These are phyloP conservation scores for Cystobasidium onofrii DNA, from an alignment of 768 basidiomycete genomes.

Conservation along the genomic window DNA sequence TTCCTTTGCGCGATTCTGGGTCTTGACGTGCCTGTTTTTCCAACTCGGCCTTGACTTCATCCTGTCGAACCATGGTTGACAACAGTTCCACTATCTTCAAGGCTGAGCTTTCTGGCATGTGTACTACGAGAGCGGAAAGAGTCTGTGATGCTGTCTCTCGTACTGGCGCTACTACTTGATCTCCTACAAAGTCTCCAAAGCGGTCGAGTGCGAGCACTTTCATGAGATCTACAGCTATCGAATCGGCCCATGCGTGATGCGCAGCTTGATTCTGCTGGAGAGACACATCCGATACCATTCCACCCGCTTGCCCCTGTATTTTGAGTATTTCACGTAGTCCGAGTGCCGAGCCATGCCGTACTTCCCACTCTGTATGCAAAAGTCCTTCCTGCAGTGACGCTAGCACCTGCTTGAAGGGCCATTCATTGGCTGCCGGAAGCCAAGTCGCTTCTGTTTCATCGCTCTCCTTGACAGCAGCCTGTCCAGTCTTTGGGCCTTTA, in stretches of 20 bases:
- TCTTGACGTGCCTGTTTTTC: neutral
- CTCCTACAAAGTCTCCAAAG: conserved; percentile 96
- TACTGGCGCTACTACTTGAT: conserved; percentile 87
- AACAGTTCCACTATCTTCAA: conserved; percentile 72
- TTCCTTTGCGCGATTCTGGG: conserved; percentile 38
- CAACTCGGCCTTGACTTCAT: conserved; percentile 50
- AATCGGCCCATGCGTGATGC: conserved; percentile 84
- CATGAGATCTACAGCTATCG: conserved; percentile 72
- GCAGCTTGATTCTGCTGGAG: conserved; percentile 56
- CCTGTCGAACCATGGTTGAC: conserved; percentile 87
- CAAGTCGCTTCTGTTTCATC: conserved; percentile 19
- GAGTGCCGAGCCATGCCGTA: conserved; percentile 86
- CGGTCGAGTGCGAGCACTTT: conserved; percentile 87
- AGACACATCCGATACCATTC: conserved; percentile 54
- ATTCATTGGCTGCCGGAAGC: conserved; percentile 33
- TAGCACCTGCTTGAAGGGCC: conserved; percentile 54
- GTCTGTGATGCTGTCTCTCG: conserved; percentile 93
- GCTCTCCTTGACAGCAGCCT: conserved; percentile 7
- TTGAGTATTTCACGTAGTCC: conserved; percentile 81
- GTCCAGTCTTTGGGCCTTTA: conserved; percentile 46
- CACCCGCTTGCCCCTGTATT: conserved; percentile 69
- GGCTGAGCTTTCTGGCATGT: conserved; percentile 75
- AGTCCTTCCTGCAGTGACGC: conserved; percentile 72
- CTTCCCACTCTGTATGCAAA: conserved; percentile 80
- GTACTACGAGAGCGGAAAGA: conserved; percentile 73